Evolutionary conservation across 345 rosid species (phyloP).

Genomic region (Orychophragmus violaceus): DNA sequence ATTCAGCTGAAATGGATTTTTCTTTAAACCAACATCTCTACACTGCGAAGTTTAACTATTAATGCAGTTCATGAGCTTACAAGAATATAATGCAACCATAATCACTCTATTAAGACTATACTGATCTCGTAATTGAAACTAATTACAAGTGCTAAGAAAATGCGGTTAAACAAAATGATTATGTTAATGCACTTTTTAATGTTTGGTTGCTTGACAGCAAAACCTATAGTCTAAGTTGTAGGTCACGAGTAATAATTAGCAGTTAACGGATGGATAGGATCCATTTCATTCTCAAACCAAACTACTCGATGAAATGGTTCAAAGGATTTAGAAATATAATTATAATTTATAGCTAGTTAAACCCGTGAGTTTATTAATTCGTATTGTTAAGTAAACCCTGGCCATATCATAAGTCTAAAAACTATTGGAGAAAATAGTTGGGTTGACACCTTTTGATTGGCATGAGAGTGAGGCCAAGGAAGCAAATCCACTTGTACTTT

Average conservation of each 20-base stretch:
- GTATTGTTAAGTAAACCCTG: not conserved
- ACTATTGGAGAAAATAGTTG: not conserved
- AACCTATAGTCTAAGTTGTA: constrained; percentile 21
- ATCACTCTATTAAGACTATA: not conserved
- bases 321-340: not conserved
- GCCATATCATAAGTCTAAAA: not conserved
- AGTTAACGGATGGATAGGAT: constrained; percentile 9
- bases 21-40: too few relatives aligned
- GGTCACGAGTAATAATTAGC: constrained; percentile 31
- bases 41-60: too few relatives aligned
- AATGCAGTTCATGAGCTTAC: too few relatives aligned
- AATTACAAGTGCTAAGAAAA: constrained; percentile 7
- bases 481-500: not conserved
- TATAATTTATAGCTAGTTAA: not conserved
- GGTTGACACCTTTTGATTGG: not conserved
- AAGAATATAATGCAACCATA: too few relatives aligned
- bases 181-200: not conserved
- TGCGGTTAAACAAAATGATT: not conserved
- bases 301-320: not conserved
- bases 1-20: too few relatives aligned
- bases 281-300: not conserved
- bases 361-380: not conserved
- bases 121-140: not conserved
- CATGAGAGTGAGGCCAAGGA: not conserved
- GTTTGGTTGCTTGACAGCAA: constrained; percentile 18